Evolutionary conservation across 2,329 filamentous ascomycete genomes (phyloP).

Genomic region (Monosporascus sp.): DNA sequence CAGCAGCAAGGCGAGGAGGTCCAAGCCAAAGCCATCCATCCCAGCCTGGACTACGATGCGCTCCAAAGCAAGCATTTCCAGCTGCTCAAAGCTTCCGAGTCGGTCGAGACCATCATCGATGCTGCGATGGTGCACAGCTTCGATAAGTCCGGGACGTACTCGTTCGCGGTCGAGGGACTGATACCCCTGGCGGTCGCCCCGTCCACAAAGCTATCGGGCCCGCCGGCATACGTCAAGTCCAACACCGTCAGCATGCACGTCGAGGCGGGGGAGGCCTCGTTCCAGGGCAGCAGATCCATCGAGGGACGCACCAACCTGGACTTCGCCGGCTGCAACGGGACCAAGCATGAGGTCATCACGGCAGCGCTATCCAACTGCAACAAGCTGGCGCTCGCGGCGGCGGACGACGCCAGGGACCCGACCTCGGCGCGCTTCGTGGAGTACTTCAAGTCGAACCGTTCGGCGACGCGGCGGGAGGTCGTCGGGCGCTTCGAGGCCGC

Average conservation of each 20-base stretch:
- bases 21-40: constrained; percentile 12
- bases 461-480: constrained; percentile 11
- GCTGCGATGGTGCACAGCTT: constrained; percentile 12
- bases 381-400: constrained; percentile 11
- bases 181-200: constrained; percentile 11
- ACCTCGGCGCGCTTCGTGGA: constrained; percentile 16
- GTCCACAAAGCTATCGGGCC: constrained; percentile 7
- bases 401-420: constrained; percentile 13
- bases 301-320: constrained; percentile 10
- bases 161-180: constrained; percentile 9
- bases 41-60: constrained; percentile 13
- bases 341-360: constrained; percentile 9
- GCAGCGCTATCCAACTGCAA: constrained; percentile 13
- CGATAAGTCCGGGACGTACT: constrained; percentile 11
- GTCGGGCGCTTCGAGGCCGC: constrained; percentile 10
- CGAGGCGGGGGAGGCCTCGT: constrained; percentile 2
- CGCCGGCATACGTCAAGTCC: constrained; percentile 10
- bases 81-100: constrained; percentile 9
- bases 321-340: constrained; percentile 10
- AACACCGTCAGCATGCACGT: constrained; percentile 12
- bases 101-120: constrained; percentile 10
- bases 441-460: constrained; percentile 17
- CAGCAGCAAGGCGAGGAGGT: constrained; percentile 5
- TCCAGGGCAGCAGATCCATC: constrained; percentile 1
- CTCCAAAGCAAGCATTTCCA: constrained; percentile 12